Evolutionary conservation across 2,329 filamentous ascomycete species (phyloP), one percentile per base, ranked within the genome.

Genomic region (Sphaerulina musiva): DNA sequence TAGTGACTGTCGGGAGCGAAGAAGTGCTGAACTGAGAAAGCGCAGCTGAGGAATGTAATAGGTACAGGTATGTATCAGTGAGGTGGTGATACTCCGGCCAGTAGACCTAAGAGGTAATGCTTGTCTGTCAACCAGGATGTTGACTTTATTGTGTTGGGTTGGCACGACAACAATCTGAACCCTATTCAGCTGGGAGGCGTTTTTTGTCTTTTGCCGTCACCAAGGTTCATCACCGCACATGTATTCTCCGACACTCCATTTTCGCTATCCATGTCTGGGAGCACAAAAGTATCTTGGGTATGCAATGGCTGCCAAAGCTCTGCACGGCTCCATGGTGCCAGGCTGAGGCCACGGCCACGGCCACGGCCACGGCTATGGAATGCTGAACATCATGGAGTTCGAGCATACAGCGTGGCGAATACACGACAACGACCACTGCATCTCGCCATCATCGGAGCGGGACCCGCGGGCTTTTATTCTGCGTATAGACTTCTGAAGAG

Each of bases 401-500:
- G 55, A 29, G n/a, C 47, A 31, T 68, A 65, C 59, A 67, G 62
- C 55, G 63, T 62, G 11, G 58, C 56, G 36, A 49, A 51, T 40
- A 54, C 58, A 40, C 63, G 77, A 46, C 81, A 57, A 29, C 61
- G 60, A 8, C 62, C 64, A 2, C 83, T 92, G 64, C 86, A 89
- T 46, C 78, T 97, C 70, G 93, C 92, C 56, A 81, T 97, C 59
- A 82, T 97, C 62, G 93, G 61, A 48, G 96, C 93, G 29, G 93
- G 93, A 1, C 93, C 93, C 1, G 93, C 93, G 10, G 93, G 93
- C 2, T 98, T 97, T 76, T 98, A 98, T 69, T 88, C 92, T 0
- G 86, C 93, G 1, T 89, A 93, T 66, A 82, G 90, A 54, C 79
- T 95, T 52, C 85, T 97, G 78, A 80, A 81, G 51, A 88, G 84